Evolutionary conservation across 495 filamentous ascomycete genomes (phyloP).

Genomic region (Aspergillus nanangensis): DNA sequence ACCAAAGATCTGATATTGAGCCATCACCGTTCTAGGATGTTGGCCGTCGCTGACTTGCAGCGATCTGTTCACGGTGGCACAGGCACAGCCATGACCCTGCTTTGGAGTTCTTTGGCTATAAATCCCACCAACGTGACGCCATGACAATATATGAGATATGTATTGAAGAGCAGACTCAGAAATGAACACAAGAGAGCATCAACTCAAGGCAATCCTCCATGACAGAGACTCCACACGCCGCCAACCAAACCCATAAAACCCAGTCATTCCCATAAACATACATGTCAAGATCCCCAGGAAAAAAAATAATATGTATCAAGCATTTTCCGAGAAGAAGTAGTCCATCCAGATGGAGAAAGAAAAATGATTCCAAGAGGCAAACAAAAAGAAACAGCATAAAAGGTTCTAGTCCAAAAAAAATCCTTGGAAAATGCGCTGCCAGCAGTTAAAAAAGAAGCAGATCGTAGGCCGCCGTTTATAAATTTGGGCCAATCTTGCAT

Average conservation of each 20-base stretch:
- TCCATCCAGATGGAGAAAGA: slow-evolving; percentile 10
- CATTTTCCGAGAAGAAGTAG: slow-evolving; percentile 5
- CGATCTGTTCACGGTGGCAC: too few relatives aligned
- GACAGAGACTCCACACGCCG: slow-evolving; percentile 15
- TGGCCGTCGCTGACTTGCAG: too few relatives aligned
- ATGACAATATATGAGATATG: slow-evolving; percentile 32
- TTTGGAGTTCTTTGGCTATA: neutral
- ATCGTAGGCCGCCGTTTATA: too few relatives aligned
- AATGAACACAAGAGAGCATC: neutral
- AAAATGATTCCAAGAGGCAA: slow-evolving; percentile 1
- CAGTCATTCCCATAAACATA: slow-evolving; percentile 15
- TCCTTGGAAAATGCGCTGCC: too few relatives aligned
- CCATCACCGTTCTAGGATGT: too few relatives aligned
- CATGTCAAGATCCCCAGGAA: neutral
- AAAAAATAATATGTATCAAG: slow-evolving; percentile 11
- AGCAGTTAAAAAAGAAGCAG: too few relatives aligned
- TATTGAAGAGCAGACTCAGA: slow-evolving; percentile 8
- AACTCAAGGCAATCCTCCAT: neutral
- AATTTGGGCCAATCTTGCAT: too few relatives aligned
- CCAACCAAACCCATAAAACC: slow-evolving; percentile 3
- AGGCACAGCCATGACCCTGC: neutral
- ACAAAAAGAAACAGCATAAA: too few relatives aligned
- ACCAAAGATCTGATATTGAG: too few relatives aligned
- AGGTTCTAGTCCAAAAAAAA: too few relatives aligned
- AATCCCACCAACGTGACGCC: slow-evolving; percentile 18